These are phyloP conservation scores for Calonectria leucothoes DNA, from an alignment of 2,329 filamentous ascomycete species.

Conservation along the genomic window DNA sequence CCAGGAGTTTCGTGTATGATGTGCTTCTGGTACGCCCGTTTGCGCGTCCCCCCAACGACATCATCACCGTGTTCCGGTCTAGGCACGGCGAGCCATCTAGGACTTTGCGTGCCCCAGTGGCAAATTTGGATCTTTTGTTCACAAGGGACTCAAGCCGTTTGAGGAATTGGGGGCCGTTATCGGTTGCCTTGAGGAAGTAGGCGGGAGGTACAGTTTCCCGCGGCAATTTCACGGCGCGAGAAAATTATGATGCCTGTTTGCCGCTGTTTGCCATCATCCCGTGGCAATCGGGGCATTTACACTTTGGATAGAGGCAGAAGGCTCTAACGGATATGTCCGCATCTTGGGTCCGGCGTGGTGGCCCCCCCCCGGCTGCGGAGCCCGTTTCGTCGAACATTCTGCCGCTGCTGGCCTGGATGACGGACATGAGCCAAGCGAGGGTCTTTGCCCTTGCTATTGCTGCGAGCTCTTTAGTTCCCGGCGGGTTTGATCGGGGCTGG, in stretches of 20 bases:
- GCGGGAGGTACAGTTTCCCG: not conserved
- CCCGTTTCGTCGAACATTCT: not conserved
- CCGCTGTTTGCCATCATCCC: not conserved
- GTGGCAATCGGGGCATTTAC: not conserved
- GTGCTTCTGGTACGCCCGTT: not conserved
- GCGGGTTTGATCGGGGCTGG: slow-evolving; percentile 29
- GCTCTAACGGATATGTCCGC: not conserved
- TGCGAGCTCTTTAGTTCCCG: slow-evolving; percentile 39
- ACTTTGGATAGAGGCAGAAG: not conserved
- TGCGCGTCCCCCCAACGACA: not conserved
- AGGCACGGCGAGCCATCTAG: not conserved
- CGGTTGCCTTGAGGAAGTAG: not conserved
- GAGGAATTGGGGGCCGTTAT: slow-evolving; percentile 20
- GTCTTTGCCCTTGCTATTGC: slow-evolving; percentile 3
- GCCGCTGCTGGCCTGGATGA: slow-evolving; percentile 4
- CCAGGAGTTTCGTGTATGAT: slow-evolving; percentile 1
- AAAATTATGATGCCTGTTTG: not conserved
- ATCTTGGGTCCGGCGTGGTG: not conserved
- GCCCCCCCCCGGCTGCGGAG: not conserved
- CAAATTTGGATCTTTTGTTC: slow-evolving; percentile 20
- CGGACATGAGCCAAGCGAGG: slow-evolving; percentile 8
- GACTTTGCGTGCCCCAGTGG: not conserved
- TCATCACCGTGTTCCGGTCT: not conserved
- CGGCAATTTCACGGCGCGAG: not conserved
- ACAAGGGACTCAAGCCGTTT: not conserved